Evolutionary conservation across 176 grass and related monocot genomes (phyloP), one percentile per base, ranked within the genome.

Genomic region (Tillandsia leiboldiana): DNA sequence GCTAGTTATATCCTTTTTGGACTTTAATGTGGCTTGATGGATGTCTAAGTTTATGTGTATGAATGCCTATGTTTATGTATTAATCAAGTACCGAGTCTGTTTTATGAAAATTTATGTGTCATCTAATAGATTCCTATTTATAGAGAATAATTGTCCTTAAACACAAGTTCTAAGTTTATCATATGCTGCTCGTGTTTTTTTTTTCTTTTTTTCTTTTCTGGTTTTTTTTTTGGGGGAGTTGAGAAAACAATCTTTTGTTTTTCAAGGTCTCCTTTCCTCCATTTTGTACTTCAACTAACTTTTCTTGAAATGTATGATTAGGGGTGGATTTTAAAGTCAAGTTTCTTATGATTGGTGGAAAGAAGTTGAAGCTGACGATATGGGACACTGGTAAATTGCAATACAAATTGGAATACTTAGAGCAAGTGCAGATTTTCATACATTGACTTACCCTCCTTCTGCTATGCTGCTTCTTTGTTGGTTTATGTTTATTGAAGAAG

Each of bases 291-390:
- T 49, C 65, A 15, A 10, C 33, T 67, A 47, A 11, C 48, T 49
- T 67, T 49, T 12, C 65, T 67, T 67, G 14, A n/a, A 10, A 67
- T 67, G 33, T 47, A 49, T 67, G 65, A 67, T 17, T 24, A 67
- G 65, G 65, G 48, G 65, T 67, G 65, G 65, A 67, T 49, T 67
- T 67, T 47, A 67, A 67, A n/a, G 18, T 67, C 26, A 67, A 67
- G 33, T 48, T n/a, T 67, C 65, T 67, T 47, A 67, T 29, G 48
- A 48, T 67, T 49, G 33, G 42, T 49, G 65, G 65, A 33, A 67
- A 67, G 65, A 67, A 67, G 42, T 33, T 67, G 33, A 67, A 67
- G 65, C 27, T 67, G 12, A 67, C 65, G 17, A 67, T 67, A 67
- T 67, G 65, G 65, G 65, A 67, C 28, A 67, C 65, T 67, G 65